Evolutionary conservation across 108 stramenopile genomes (phyloP).

Genomic region (Skeletonema menzelii): DNA sequence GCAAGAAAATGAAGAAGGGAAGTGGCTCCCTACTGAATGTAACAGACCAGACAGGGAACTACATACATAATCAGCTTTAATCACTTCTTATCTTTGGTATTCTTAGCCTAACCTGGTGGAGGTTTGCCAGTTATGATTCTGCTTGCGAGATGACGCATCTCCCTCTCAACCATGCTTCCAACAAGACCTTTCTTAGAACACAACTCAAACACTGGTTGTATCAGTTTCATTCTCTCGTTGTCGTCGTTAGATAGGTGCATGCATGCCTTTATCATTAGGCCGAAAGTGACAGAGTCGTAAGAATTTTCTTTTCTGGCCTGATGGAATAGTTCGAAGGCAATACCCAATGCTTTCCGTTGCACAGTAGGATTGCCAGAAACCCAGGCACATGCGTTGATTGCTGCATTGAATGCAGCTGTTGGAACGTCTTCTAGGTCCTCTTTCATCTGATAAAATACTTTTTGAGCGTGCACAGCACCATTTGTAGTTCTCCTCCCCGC

Average conservation of each 20-base stretch:
- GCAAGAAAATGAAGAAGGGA: no score
- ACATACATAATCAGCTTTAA: background rate
- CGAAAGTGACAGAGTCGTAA: constrained; percentile 27
- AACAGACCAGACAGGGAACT: no score
- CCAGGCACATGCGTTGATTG: constrained; percentile 37
- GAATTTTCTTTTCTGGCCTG: constrained; percentile 9
- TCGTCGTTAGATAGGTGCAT: constrained; percentile 37
- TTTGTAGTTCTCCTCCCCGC: constrained; percentile 17
- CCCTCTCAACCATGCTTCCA: constrained; percentile 30
- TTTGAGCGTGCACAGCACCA: constrained; percentile 25
- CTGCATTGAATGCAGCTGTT: constrained; percentile 26
- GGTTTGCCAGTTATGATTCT: constrained; percentile 7
- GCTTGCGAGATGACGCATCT: constrained; percentile 23
- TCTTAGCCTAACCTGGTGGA: constrained; percentile 20
- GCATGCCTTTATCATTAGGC: constrained; percentile 35
- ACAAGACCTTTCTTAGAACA: constrained; percentile 42
- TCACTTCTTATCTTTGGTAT: constrained; percentile 13
- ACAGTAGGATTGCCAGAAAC: constrained; percentile 2
- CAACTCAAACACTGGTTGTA: constrained; percentile 29
- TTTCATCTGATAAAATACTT: constrained; percentile 15
- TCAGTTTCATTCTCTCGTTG: constrained; percentile 22
- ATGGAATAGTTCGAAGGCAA: constrained; percentile 20
- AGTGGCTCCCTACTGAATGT: no score
- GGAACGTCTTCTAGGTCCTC: constrained; percentile 16
- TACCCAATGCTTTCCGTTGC: constrained; percentile 30